Percentiles rank a stretch among this genome's conserved stretches.
Conservation (phyloP, 495 filamentous ascomycete genomes). For the Pyrenula massariospora region DNA sequence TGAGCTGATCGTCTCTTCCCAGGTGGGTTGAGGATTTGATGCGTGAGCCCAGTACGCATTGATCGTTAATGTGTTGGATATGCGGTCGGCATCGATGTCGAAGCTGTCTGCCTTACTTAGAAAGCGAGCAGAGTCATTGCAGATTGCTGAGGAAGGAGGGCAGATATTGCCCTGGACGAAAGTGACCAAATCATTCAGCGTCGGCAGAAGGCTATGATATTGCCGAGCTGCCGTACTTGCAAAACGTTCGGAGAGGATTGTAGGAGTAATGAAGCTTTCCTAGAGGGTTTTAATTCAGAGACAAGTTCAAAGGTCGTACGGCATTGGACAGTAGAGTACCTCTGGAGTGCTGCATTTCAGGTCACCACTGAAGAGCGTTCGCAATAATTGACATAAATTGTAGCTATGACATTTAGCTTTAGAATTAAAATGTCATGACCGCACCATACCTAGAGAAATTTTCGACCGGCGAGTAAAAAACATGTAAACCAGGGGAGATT, state of each 20-base stretch:
- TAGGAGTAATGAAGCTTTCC: constrained; percentile 56
- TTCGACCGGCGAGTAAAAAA: constrained; percentile 55
- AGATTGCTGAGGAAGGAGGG: constrained; percentile 18
- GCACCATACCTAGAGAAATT: background rate
- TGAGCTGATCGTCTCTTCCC: constrained; percentile 36
- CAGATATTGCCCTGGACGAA: constrained; percentile 52
- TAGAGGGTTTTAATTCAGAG: too few relatives aligned
- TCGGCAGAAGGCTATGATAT: constrained; percentile 52
- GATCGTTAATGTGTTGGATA: constrained; percentile 50
- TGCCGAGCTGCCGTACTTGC: constrained; percentile 54
- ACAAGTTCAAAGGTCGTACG: too few relatives aligned
- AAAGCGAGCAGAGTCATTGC: constrained; percentile 18
- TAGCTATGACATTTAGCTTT: constrained; percentile 22
- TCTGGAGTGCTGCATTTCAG: constrained; percentile 39
- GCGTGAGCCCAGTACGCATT: constrained; percentile 48
- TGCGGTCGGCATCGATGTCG: constrained; percentile 69
- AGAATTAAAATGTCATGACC: too few relatives aligned
- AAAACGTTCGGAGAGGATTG: constrained; percentile 51
- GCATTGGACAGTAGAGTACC: constrained; percentile 20
- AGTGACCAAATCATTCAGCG: constrained; percentile 37
- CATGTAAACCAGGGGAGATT: constrained; percentile 70
- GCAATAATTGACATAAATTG: constrained; percentile 49
- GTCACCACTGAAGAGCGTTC: constrained; percentile 44
- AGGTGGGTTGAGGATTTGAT: constrained; percentile 20
- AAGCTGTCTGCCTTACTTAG: constrained; percentile 46